Evolutionary conservation across 2,329 filamentous ascomycete genomes (phyloP).

Genomic region (Diaporthe ampelina): DNA sequence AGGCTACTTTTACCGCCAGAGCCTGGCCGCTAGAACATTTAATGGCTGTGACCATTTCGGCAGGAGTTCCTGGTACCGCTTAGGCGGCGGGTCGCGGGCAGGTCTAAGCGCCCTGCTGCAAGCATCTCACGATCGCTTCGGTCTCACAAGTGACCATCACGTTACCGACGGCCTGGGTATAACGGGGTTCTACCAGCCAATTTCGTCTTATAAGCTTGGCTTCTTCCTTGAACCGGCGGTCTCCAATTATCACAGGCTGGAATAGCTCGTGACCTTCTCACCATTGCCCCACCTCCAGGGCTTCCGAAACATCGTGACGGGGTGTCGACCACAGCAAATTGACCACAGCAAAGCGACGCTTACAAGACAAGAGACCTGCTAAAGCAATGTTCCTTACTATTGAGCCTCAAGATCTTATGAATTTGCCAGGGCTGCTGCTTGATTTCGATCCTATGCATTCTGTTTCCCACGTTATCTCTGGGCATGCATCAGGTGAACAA

Average conservation of each 20-base stretch:
- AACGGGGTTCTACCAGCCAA: not conserved
- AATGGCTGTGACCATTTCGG: not conserved
- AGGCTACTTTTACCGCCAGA: not conserved
- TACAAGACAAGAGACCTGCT: not conserved
- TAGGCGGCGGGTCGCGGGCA: not conserved
- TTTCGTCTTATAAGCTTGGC: not conserved
- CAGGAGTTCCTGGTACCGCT: conserved; percentile 3
- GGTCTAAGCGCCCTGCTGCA: not conserved
- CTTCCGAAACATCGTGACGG: not conserved
- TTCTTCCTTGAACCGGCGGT: not conserved
- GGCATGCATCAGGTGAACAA: not conserved
- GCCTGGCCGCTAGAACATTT: not conserved
- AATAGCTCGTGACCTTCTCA: not conserved
- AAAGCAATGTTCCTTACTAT: too few species aligned
- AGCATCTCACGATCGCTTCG: not conserved
- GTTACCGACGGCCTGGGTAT: not conserved
- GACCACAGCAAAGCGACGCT: not conserved
- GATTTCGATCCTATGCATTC: not conserved
- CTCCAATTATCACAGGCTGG: not conserved
- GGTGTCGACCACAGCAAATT: not conserved
- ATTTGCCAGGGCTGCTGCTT: not conserved
- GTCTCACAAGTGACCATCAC: not conserved
- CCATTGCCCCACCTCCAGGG: not conserved
- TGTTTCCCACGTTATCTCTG: not conserved
- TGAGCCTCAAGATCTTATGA: too few species aligned